Percentiles rank a stretch among this genome's conserved stretches.
Evolutionary conservation across 1,139 yeast genomes (phyloP).

Genomic region (Nakaseomyces nivariensis): DNA sequence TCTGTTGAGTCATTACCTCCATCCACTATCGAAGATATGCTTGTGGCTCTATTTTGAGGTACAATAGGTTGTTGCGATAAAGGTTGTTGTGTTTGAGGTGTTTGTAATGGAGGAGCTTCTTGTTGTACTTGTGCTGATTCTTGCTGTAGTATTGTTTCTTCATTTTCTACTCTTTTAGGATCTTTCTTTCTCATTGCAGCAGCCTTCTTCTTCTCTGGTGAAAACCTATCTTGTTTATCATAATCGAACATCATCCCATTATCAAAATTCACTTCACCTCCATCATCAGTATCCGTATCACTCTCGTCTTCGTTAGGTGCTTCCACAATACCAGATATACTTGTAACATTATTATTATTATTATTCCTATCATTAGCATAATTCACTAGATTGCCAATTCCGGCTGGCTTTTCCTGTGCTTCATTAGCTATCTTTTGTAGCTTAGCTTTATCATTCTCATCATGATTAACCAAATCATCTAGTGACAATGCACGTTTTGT

Average conservation of each 20-base stretch:
- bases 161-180: background rate
- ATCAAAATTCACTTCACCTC: slow-evolving; percentile 26
- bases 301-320: slow-evolving; percentile 21
- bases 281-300: slow-evolving; percentile 28
- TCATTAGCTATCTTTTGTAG: slow-evolving; percentile 11
- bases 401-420: slow-evolving; percentile 2
- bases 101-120: background rate
- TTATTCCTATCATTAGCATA: background rate
- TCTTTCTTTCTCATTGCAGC: background rate
- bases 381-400: slow-evolving; percentile 1
- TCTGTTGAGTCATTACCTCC: background rate
- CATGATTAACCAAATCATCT: slow-evolving; percentile 30
- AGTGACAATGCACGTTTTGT: slow-evolving; percentile 27
- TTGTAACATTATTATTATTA: slow-evolving; percentile 5
- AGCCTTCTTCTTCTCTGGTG: slow-evolving; percentile 2
- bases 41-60: background rate
- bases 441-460: slow-evolving; percentile 17
- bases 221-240: slow-evolving; percentile 23
- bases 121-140: background rate
- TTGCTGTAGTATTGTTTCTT: background rate
- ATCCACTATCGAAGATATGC: background rate
- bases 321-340: background rate
- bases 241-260: slow-evolving; percentile 27
- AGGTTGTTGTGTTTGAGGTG: background rate
- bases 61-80: background rate